Conservation (phyloP, 805 yeast species). For the Blastobotrys muscicola region DNA sequence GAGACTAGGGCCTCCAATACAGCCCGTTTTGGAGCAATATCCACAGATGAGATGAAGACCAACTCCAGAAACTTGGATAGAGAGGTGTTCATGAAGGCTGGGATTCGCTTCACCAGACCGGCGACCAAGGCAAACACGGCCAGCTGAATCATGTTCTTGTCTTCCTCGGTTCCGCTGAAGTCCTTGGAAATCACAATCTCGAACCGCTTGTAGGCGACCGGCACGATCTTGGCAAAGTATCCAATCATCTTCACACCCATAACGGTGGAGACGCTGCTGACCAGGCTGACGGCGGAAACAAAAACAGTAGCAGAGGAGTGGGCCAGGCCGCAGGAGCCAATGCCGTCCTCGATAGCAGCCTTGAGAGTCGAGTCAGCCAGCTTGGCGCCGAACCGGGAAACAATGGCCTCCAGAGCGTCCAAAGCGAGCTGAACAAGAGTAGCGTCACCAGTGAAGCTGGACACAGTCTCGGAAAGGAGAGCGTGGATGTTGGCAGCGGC, state of each 20-base stretch:
- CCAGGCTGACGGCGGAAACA: slow-evolving; percentile 63
- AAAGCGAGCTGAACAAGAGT: slow-evolving; percentile 60
- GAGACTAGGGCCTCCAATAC: slow-evolving; percentile 49
- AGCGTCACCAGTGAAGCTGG: slow-evolving; percentile 16
- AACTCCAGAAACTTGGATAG: slow-evolving; percentile 52
- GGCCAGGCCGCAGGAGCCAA: slow-evolving; percentile 50
- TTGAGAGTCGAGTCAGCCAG: background rate
- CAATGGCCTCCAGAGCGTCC: slow-evolving; percentile 54
- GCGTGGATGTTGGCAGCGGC: slow-evolving; percentile 42
- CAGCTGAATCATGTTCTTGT: slow-evolving; percentile 43
- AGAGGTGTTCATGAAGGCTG: slow-evolving; percentile 70
- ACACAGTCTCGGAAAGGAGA: slow-evolving; percentile 36
- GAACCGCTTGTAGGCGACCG: slow-evolving; percentile 59
- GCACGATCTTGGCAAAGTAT: slow-evolving; percentile 73
- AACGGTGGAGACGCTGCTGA: slow-evolving; percentile 58
- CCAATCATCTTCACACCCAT: slow-evolving; percentile 84
- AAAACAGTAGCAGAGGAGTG: slow-evolving; percentile 50
- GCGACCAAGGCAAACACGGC: slow-evolving; percentile 65
- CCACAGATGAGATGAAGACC: slow-evolving; percentile 36
- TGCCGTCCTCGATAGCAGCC: slow-evolving; percentile 30
- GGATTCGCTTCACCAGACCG: slow-evolving; percentile 69
- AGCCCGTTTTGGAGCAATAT: slow-evolving; percentile 43
- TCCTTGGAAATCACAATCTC: slow-evolving; percentile 29
- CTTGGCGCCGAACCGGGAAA: slow-evolving; percentile 47
- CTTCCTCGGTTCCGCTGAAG: slow-evolving; percentile 22